Evolutionary conservation across 768 basidiomycete genomes (phyloP), one percentile per base, ranked within the genome.

Genomic region (Galerina marginata): DNA sequence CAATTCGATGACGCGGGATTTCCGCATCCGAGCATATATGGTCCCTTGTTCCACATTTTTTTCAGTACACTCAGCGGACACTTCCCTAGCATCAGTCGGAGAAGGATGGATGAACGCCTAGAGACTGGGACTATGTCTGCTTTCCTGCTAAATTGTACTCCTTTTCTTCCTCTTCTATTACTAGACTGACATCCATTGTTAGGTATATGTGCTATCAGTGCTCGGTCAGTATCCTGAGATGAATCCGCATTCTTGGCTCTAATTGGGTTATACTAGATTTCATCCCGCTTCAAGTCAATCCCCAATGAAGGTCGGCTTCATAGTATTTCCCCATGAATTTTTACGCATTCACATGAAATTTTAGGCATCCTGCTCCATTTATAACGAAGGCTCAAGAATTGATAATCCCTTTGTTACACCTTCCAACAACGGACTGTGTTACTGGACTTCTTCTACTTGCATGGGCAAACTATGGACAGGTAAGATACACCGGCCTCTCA

Each of bases 371-470:
- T n/a, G 52, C 52, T 38, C 52, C 52, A 16, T 54, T 54, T 37
- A 54, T 54, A 10, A 54, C 52, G 20, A 54, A 54, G 39, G 52
- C 52, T 25, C 52, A 54, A 54, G 52, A 54, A 26, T 54, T 54
- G 11, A 54, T 54, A 20, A 54, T 54, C 15, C 52, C 52, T 38
- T 54, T 54, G 36, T 14, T 54, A 37, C 52, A 54, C 36, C 38
- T 54, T 16, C 52, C 52, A 12, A 54, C 52, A 25, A 54, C 52
- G n/a, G 52, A 54, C 36, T 38, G 14, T 25, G 52, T 54, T 2
- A 54, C 52, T 23, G 52, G 52, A 2, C 52, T 54, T 9, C 52
- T 54, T 15, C 37, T 54, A 6, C 52, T 54, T 54, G 52, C 52
- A 9, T 54, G 52, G 52, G 52, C 52, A 9, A 54, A 54, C 20